Evolutionary conservation across 805 yeast genomes (phyloP), one percentile per base, ranked within the genome.

Genomic region (Cyberlindnera xishuangbannaensis): DNA sequence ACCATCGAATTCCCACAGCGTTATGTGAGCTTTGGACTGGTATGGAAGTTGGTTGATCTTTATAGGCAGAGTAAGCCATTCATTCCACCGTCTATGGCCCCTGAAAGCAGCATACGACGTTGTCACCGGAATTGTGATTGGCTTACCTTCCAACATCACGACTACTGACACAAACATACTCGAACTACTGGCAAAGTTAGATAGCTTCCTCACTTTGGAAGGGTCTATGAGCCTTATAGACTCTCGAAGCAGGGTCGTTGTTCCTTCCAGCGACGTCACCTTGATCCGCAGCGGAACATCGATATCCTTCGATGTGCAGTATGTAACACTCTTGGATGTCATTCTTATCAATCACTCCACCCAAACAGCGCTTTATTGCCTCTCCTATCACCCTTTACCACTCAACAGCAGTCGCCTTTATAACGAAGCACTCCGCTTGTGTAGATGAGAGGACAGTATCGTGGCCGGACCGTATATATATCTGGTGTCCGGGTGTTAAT

Each of bases 11-110:
- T 83, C 95, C 73, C 79, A 83, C 2, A 87, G 44, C 2, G 71
- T 65, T 16, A 92, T 63, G 33, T 70, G 69, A 13, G 88, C 53
- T 41, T 65, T 69, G 5, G 92, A 58, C 25, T 73, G 70, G 23
- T 76, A 52, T 3, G 84, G 79, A n/a, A 90, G 55, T 48, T 86
- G 92, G 33, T 72, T 71, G 43, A 83, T 75, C 34, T 68, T 65
- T 3, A 88, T 69, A 1, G 97, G 90, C 29, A 92, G 55, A 28
- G 71, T 69, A 15, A 85, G 56, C 82, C 86, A 80, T 39, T 76
- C 75, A 45, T 80, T 71, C 88, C 92, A 85, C 30, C 53, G 70
- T 50, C 70, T 71, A 20, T 57, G 36, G 19, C 45, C 49, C 37
- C 64, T 62, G 41, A 71, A 69, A 3, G 73, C 64, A 19, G 65